Evolutionary conservation across 257 asterid genomes (phyloP).

Genomic region (Solanum chmielewskii): DNA sequence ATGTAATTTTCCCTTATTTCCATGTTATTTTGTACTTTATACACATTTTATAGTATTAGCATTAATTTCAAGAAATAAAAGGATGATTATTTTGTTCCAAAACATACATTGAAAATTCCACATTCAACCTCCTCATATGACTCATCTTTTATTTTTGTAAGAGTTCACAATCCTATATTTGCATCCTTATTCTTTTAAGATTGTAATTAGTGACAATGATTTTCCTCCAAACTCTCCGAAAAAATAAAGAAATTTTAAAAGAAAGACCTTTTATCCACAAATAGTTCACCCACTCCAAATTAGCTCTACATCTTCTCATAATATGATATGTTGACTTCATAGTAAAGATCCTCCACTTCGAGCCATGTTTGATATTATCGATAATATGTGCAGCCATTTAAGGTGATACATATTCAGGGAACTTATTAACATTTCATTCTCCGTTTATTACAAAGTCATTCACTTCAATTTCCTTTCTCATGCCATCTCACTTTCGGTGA

Average conservation of each 20-base stretch:
- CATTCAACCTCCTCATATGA: background rate
- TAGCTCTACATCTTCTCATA: background rate
- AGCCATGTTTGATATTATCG: background rate
- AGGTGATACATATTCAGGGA: background rate
- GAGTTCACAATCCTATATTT: background rate
- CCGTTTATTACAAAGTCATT: background rate
- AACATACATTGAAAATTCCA: background rate
- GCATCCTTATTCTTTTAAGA: background rate
- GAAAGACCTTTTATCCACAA: background rate
- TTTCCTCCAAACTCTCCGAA: background rate
- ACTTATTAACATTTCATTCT: background rate
- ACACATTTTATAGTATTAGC: background rate
- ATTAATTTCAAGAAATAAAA: background rate
- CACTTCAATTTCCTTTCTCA: background rate
- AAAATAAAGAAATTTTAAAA: too few relatives aligned
- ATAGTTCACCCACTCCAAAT: background rate
- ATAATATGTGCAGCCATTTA: background rate
- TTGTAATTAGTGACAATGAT: too few relatives aligned
- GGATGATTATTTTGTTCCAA: background rate
- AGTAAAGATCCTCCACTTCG: background rate
- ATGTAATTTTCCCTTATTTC: background rate
- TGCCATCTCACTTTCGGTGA: background rate
- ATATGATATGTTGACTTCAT: background rate
- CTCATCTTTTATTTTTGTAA: background rate
- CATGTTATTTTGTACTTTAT: background rate